These are phyloP conservation scores for Chalciporus sphaerocephalus DNA, from an alignment of 768 basidiomycete genomes.

Conservation along the genomic window DNA sequence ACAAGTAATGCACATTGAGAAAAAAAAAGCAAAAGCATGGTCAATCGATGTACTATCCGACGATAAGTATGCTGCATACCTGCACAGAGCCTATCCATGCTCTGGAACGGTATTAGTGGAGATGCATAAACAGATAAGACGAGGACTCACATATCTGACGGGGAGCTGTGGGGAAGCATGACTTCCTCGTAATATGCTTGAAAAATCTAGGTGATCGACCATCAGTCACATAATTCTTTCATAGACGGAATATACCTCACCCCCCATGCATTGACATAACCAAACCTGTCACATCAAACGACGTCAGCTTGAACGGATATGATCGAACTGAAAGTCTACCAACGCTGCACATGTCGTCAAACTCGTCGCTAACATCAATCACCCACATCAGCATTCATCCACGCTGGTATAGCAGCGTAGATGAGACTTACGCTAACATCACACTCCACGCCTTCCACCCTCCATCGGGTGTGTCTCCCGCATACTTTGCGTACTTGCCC, in stretches of 20 bases:
- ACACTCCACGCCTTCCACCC: constrained; percentile 31
- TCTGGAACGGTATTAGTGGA: constrained; percentile 32
- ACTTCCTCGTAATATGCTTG: constrained; percentile 66
- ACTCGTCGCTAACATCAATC: constrained; percentile 8
- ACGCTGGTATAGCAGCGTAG: too few relatives aligned
- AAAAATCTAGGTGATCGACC: constrained; percentile 46
- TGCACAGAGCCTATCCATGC: constrained; percentile 81
- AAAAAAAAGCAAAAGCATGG: background rate
- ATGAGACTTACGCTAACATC: constrained; percentile 22
- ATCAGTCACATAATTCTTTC: background rate
- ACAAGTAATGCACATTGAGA: background rate
- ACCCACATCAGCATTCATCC: background rate
- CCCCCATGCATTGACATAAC: constrained; percentile 73
- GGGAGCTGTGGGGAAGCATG: constrained; percentile 43
- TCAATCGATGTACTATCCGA: background rate
- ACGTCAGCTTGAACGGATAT: background rate
- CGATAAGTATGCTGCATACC: constrained; percentile 29
- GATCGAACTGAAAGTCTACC: constrained; percentile 8
- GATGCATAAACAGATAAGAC: background rate
- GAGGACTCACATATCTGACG: constrained; percentile 58
- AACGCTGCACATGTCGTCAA: constrained; percentile 40
- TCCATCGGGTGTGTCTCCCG: constrained; percentile 26
- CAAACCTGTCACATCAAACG: constrained; percentile 41
- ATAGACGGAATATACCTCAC: constrained; percentile 37
- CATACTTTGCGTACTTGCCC: constrained; percentile 17